Conservation (phyloP, 1,284 basidiomycete genomes). For the Moesziomyces sp. region DNA sequence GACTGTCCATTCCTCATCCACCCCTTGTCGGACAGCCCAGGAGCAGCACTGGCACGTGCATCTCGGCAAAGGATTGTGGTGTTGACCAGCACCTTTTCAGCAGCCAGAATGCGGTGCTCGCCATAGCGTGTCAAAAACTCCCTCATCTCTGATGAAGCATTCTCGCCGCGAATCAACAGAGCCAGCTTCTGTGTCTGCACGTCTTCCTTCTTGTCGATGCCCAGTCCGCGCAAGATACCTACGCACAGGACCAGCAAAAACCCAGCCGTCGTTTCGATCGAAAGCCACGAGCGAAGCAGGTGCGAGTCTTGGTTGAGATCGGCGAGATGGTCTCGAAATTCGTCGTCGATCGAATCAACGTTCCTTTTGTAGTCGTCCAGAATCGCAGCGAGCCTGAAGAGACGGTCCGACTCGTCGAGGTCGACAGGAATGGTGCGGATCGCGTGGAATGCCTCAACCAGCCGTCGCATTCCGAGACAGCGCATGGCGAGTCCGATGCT, state of each 20-base stretch:
- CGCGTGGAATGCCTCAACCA: slow-evolving; percentile 24
- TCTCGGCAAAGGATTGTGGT: slow-evolving; percentile 21
- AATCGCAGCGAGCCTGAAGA: slow-evolving; percentile 6
- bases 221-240: slow-evolving; percentile 26
- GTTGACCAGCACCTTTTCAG: slow-evolving; percentile 35
- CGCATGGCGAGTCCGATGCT: slow-evolving; percentile 38
- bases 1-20: slow-evolving; percentile 36
- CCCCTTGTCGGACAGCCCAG: neutral
- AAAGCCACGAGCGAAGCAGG: slow-evolving; percentile 22
- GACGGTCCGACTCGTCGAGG: slow-evolving; percentile 18
- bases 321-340: slow-evolving; percentile 11
- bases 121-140: slow-evolving; percentile 25
- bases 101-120: slow-evolving; percentile 29
- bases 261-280: slow-evolving; percentile 28
- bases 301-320: slow-evolving; percentile 2
- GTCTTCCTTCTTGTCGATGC: slow-evolving; percentile 37
- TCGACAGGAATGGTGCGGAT: slow-evolving; percentile 16
- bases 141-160: slow-evolving; percentile 20
- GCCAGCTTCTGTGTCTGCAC: slow-evolving; percentile 17
- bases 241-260: slow-evolving; percentile 28
- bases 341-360: slow-evolving; percentile 7
- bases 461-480: slow-evolving; percentile 21
- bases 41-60: neutral
- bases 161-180: slow-evolving; percentile 28
- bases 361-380: slow-evolving; percentile 18